Conservation (phyloP, 768 basidiomycete genomes). For the Calocybe cyanea region DNA sequence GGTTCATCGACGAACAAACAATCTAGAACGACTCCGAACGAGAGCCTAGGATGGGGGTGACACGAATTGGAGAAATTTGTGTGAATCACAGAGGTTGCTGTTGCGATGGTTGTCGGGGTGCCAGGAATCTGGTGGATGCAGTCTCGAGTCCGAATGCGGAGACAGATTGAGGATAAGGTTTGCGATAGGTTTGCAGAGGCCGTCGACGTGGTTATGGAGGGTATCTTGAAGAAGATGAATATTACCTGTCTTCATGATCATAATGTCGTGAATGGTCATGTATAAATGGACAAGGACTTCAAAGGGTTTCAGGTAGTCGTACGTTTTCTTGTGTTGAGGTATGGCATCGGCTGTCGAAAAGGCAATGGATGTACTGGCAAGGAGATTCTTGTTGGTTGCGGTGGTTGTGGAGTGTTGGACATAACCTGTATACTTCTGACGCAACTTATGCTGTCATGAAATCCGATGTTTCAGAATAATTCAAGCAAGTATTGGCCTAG, state of each 20-base stretch:
- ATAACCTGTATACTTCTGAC: neutral
- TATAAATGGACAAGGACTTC: too few relatives aligned
- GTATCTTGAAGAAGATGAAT: neutral
- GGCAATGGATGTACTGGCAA: neutral
- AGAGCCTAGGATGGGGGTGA: constrained; percentile 1
- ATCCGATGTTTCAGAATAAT: too few relatives aligned
- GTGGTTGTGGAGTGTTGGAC: neutral
- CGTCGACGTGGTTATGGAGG: neutral
- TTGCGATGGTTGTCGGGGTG: neutral
- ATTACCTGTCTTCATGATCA: neutral
- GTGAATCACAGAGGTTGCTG: neutral
- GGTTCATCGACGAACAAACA: constrained; percentile 3
- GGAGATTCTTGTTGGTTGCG: neutral
- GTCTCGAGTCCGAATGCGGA: neutral
- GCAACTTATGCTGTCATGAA: too few relatives aligned
- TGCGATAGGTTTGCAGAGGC: neutral
- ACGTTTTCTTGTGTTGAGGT: too few relatives aligned
- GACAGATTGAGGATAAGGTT: neutral
- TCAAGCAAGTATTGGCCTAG: too few relatives aligned
- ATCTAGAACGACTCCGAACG: constrained; percentile 1
- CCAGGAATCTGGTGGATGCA: neutral
- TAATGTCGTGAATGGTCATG: neutral
- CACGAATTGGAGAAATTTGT: constrained; percentile 8
- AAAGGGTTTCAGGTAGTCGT: constrained; percentile 1
- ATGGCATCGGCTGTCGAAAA: neutral